Percentiles rank a stretch among this genome's conserved stretches.
Conservation (phyloP, 192 early-diverging fungal genomes). For the Jimgerdemannia flammicorona region DNA sequence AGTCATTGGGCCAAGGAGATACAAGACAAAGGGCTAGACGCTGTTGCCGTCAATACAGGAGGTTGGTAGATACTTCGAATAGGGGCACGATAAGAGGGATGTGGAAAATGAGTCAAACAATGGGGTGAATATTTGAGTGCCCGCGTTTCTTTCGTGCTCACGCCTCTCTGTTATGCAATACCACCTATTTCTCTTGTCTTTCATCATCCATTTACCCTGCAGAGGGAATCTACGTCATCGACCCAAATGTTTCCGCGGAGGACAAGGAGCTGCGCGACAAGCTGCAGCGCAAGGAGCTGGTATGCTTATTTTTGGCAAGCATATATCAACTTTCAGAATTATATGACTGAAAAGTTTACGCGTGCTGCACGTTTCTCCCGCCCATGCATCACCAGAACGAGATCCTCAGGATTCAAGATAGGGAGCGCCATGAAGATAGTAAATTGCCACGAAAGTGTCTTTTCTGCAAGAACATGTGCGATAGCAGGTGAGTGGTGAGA, state of each 20-base stretch:
- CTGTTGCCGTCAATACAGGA: constrained; percentile 26
- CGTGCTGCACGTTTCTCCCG: no score
- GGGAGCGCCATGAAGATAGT: constrained; percentile 64
- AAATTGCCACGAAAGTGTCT: constrained; percentile 75
- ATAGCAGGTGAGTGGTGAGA: constrained; percentile 41
- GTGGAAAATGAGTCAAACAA: neutral
- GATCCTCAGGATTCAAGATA: constrained; percentile 69
- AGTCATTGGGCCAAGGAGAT: constrained; percentile 65
- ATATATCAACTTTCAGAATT: no score
- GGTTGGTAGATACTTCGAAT: neutral
- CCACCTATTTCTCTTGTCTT: constrained; percentile 3
- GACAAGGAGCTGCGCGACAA: constrained; percentile 70
- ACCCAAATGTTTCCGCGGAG: constrained; percentile 42
- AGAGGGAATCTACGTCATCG: constrained; percentile 51
- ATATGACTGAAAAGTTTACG: no score
- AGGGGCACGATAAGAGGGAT: no score
- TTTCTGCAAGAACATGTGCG: constrained; percentile 85
- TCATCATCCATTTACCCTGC: neutral
- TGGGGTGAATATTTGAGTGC: neutral
- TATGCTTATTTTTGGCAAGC: constrained; percentile 4
- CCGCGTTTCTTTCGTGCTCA: no score
- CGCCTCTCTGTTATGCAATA: no score
- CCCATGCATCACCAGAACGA: constrained; percentile 34
- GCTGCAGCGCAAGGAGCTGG: constrained; percentile 68
- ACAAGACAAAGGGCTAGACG: constrained; percentile 24